These are phyloP conservation scores for Mikania micrantha DNA, from an alignment of 129 eudicot species.

Conservation along the genomic window DNA sequence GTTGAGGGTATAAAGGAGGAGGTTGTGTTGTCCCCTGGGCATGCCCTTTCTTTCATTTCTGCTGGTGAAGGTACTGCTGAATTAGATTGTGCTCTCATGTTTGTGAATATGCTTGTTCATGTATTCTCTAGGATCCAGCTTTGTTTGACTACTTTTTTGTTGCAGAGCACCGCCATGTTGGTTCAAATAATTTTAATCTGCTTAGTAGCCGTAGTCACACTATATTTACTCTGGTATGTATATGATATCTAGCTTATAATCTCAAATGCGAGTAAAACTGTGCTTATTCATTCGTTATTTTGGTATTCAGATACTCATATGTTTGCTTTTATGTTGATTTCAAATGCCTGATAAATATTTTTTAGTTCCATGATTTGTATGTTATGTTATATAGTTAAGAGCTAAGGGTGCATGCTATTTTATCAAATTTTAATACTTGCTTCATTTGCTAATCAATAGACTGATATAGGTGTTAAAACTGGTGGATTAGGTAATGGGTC, in stretches of 20 bases:
- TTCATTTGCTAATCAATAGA: background rate
- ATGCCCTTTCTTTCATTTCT: conserved; percentile 94
- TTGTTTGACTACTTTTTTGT: conserved; percentile 13
- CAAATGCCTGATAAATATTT: background rate
- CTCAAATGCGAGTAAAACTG: background rate
- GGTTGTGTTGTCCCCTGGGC: conserved; percentile 98
- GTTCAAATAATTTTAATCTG: conserved; percentile 88
- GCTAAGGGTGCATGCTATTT: background rate
- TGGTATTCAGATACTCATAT: background rate
- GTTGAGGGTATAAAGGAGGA: conserved; percentile 99
- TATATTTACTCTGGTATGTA: conserved; percentile 89
- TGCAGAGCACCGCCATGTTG: conserved; percentile 98
- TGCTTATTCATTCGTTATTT: conserved; percentile 6
- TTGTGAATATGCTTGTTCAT: background rate
- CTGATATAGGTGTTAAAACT: background rate
- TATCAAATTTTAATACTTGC: background rate
- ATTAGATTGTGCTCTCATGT: background rate
- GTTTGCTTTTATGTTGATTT: background rate
- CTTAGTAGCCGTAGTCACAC: conserved; percentile 98
- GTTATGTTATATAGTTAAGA: background rate
- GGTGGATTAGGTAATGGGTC: background rate
- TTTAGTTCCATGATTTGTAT: too few relatives aligned
- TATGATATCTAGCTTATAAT: background rate
- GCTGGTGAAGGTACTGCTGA: conserved; percentile 85
- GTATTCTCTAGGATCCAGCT: conserved; percentile 1